Evolutionary conservation across 139 green algal genomes (phyloP).

Genomic region (Micractinium sp.): DNA sequence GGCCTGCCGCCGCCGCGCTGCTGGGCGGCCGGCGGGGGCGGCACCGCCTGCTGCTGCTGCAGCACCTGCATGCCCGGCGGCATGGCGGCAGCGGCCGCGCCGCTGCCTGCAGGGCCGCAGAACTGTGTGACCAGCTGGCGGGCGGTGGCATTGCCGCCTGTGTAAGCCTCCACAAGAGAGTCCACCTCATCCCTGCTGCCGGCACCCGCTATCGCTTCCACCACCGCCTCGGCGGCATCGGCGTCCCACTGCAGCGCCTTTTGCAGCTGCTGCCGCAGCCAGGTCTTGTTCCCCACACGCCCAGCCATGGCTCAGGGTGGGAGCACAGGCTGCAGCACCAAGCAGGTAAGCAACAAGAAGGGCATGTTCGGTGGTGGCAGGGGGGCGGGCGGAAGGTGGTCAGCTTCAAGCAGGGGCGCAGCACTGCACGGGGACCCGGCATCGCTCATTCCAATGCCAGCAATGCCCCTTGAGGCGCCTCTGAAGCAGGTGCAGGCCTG

Average conservation of each 20-base stretch:
- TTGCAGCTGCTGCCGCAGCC: constrained; percentile 28
- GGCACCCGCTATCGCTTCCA: constrained; percentile 11
- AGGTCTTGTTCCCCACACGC: neutral
- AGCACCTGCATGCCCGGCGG: constrained; percentile 11
- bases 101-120: neutral
- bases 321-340: neutral
- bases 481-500: too few relatives aligned
- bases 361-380: too few relatives aligned
- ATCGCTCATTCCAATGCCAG: too few relatives aligned
- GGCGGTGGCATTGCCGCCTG: neutral
- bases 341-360: too few relatives aligned
- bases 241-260: constrained; percentile 30
- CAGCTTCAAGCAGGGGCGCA: too few relatives aligned
- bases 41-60: neutral
- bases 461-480: too few relatives aligned
- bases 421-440: too few relatives aligned
- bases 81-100: neutral
- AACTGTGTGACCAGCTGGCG: constrained; percentile 12
- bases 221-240: constrained; percentile 6
- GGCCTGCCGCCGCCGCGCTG: neutral
- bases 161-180: constrained; percentile 23
- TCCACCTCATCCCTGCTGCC: constrained; percentile 23
- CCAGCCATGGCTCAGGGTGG: neutral
- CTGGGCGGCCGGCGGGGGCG: neutral
- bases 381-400: too few relatives aligned